phyloP scores from a whole-genome alignment of 306 rosid genomes.

The Rosa multiflora region DNA sequence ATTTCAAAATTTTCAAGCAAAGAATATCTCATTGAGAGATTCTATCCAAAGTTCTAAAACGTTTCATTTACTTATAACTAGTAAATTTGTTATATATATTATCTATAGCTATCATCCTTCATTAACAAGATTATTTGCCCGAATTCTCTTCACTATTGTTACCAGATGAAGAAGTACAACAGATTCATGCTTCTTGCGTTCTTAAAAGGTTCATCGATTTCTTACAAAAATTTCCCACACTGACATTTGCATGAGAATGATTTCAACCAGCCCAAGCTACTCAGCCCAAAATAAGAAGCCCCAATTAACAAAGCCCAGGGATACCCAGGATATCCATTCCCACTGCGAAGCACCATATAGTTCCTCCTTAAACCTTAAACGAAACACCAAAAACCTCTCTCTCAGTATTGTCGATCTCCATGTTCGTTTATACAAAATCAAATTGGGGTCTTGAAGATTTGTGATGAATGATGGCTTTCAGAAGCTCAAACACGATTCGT shows the following conservation, averaged over 20 bases:
- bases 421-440: constrained; percentile 31
- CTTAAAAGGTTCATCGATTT: neutral
- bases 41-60: too few relatives aligned
- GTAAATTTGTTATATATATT: too few relatives aligned
- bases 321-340: neutral
- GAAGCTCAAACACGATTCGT: constrained; percentile 50
- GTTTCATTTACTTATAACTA: too few relatives aligned
- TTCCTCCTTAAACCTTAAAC: constrained; percentile 41
- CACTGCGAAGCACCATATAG: neutral
- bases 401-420: constrained; percentile 7
- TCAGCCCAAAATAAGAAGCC: neutral
- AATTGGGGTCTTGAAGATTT: constrained; percentile 20
- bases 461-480: constrained; percentile 47
- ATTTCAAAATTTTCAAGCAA: too few relatives aligned
- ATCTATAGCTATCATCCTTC: too few relatives aligned
- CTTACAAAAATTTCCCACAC: neutral
- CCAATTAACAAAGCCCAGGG: neutral
- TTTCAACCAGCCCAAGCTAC: neutral
- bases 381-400: constrained; percentile 8
- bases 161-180: neutral
- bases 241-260: neutral
- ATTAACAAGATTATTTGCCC: too few relatives aligned
- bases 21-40: too few relatives aligned
- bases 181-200: neutral
- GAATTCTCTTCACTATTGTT: too few relatives aligned